phyloP scores from a whole-genome alignment of 2,329 filamentous ascomycete genomes.

The Stylonectria norvegica region DNA sequence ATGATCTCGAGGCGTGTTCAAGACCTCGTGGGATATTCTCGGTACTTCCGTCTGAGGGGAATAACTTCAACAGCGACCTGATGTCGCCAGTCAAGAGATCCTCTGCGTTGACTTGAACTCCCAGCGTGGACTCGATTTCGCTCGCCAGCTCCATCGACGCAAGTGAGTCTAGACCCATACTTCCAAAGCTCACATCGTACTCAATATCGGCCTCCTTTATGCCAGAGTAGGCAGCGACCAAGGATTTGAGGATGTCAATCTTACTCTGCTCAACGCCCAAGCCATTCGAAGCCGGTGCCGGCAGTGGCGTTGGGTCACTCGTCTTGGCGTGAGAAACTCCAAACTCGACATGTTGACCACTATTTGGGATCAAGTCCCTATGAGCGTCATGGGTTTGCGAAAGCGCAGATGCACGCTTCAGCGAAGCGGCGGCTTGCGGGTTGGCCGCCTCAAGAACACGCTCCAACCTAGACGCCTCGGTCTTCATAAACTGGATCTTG shows the following conservation, averaged over 20 bases:
- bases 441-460: conserved; percentile 14
- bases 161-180: conserved; percentile 18
- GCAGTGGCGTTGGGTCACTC: background rate
- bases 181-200: conserved; percentile 11
- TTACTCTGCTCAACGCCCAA: background rate
- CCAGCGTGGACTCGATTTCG: conserved; percentile 15
- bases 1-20: conserved; percentile 4
- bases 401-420: background rate
- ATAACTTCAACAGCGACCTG: conserved; percentile 2
- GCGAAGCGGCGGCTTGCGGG: background rate
- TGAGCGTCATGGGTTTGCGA: no score
- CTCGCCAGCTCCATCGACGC: conserved; percentile 16
- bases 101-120: conserved; percentile 9
- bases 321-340: background rate
- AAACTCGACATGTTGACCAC: background rate
- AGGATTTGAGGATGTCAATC: conserved; percentile 2
- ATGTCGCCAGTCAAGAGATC: conserved; percentile 11
- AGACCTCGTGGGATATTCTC: background rate
- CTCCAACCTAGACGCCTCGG: conserved; percentile 12
- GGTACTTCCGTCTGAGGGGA: conserved; percentile 1
- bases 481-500: conserved; percentile 15
- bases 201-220: conserved; percentile 12
- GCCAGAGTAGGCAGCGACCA: conserved; percentile 16
- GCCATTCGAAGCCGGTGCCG: background rate
- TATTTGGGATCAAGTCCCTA: no score